Base-by-base conservation (phyloP, 2,329 filamentous ascomycete genomes). In the Apiospora koreana region DNA sequence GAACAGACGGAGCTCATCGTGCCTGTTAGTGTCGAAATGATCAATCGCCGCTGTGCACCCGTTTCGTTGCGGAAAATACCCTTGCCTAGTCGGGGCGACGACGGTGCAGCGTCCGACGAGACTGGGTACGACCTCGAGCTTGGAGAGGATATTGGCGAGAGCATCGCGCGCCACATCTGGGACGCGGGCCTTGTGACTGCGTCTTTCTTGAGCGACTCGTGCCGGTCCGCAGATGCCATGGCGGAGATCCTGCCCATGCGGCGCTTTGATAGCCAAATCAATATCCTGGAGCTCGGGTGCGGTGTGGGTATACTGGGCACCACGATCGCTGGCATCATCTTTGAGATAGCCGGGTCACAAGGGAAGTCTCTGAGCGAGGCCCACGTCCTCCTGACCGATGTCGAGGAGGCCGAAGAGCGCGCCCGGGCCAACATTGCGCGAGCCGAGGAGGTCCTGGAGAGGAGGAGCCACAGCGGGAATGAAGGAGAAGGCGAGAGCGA, bases 161-260 rank as follows among this genome's bases (percentile, higher is more conserved):
- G 86, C 75, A 89, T 90, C 69, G 87, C 87, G 0, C 83, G 87
- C 2, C 87, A 89, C 71, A 81, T 89, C 7, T 90, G 88, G 88
- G 88, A 90, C 68, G 87, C 83, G 1, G 88, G 88, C 0, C 79
- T 89, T 12, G 80, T 86, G 7, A 83, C 84, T 1, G 78, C 83
- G 1, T 81, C 80, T 1, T 74, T 81, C 14, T 65, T 86, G 14
- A 79, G 78, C 1, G 76, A 78, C 28, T 69, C 71, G 0, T 75
- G 74, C 31, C 69, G 72, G 10, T 38, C 41, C 21, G 41, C n/a
- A 6, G 9, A 7, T 14, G 68, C 6, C 25, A 74, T 74, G 25
- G 62, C 70, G 16, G 64, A 71, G 0, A 14, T 75, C 2, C 46
- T 77, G 0, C 73, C 73, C 25, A 70, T 74, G 10, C 38, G 42